phyloP scores from a whole-genome alignment of 1,284 basidiomycete genomes.

The Peniophora sp. region DNA sequence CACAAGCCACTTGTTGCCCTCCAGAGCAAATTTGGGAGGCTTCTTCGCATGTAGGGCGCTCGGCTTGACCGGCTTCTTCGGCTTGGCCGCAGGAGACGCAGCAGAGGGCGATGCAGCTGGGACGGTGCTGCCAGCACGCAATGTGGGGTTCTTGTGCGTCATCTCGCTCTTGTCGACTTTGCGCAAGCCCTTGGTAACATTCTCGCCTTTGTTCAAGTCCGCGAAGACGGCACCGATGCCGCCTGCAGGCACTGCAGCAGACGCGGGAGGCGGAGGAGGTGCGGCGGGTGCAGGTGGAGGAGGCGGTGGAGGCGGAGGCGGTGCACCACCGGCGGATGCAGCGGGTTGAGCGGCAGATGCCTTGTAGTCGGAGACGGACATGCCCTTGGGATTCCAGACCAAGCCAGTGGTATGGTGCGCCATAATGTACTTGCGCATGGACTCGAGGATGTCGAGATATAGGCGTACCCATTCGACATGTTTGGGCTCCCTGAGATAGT shows the following conservation, averaged over 20 bases:
- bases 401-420: conserved; percentile 87
- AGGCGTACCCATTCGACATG: conserved; percentile 86
- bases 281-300: conserved; percentile 51
- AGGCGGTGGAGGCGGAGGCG: conserved; percentile 36
- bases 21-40: conserved; percentile 84
- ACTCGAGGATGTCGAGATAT: conserved; percentile 70
- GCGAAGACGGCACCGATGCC: conserved; percentile 89
- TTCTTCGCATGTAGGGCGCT: conserved; percentile 80
- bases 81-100: conserved; percentile 42
- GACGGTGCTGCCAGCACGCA: conserved; percentile 64
- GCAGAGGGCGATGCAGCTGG: conserved; percentile 28
- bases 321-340: conserved; percentile 21
- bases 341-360: conserved; percentile 16
- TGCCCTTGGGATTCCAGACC: conserved; percentile 84
- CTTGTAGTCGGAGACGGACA: conserved; percentile 51
- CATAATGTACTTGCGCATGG: conserved; percentile 77
- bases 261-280: conserved; percentile 31
- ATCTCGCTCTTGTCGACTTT: conserved; percentile 96
- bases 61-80: conserved; percentile 77
- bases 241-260: conserved; percentile 30
- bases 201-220: conserved; percentile 84
- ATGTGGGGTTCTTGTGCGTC: conserved; percentile 97
- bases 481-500: conserved; percentile 64
- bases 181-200: conserved; percentile 84
- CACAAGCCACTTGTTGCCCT: conserved; percentile 92